These are phyloP conservation scores for Pythium rishiriense DNA, from an alignment of 352 stramenopile species.

Conservation along the genomic window DNA sequence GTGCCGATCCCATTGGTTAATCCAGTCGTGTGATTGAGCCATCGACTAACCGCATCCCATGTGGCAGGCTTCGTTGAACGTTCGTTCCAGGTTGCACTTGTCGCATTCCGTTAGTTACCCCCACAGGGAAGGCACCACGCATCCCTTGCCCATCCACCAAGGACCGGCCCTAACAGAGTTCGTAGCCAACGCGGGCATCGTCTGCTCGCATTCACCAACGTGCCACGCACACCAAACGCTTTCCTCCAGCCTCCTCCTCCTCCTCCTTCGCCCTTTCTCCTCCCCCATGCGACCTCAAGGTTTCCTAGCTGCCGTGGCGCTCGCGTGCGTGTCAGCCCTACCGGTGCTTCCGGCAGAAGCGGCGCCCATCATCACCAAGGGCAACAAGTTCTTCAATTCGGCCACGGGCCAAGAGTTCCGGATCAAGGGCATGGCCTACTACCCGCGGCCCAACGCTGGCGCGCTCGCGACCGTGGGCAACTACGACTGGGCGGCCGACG, in stretches of 20 bases:
- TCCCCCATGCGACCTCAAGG: constrained; percentile 1
- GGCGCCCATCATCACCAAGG: constrained; percentile 32
- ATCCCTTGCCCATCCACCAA: no score
- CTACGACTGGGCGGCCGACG: constrained; percentile 40
- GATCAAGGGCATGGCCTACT: constrained; percentile 43
- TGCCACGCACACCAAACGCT: background rate
- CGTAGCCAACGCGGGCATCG: background rate
- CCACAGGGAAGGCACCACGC: no score
- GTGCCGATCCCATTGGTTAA: constrained; percentile 7
- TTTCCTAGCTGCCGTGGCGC: background rate
- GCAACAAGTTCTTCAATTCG: constrained; percentile 72
- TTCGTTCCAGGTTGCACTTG: constrained; percentile 1
- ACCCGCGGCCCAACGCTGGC: constrained; percentile 35
- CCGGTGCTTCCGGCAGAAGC: constrained; percentile 7
- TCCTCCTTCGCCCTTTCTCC: background rate
- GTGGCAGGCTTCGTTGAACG: constrained; percentile 5
- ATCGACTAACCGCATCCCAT: constrained; percentile 14
- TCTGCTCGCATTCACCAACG: constrained; percentile 11
- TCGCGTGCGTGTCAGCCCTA: background rate
- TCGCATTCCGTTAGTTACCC: background rate
- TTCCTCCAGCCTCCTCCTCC: background rate
- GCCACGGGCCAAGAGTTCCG: constrained; percentile 40
- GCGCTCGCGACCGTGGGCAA: constrained; percentile 26
- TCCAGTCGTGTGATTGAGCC: constrained; percentile 9
- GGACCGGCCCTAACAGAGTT: background rate